These are phyloP conservation scores for Leccinellum albellum DNA, from an alignment of 768 basidiomycete species.

Conservation along the genomic window DNA sequence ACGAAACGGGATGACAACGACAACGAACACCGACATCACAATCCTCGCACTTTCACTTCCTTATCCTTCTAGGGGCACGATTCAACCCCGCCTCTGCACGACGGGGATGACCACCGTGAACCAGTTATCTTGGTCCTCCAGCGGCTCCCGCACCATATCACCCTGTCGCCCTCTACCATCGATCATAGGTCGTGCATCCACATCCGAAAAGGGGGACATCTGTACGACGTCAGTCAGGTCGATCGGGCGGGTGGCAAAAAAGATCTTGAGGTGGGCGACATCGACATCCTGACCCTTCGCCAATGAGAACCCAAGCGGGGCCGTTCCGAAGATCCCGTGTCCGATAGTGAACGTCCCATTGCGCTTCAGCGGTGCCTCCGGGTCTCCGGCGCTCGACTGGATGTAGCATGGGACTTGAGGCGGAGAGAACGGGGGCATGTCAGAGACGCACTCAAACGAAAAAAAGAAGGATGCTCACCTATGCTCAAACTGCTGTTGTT, in stretches of 20 bases:
- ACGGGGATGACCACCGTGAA: not conserved
- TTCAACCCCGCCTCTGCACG: not conserved
- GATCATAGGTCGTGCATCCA: not conserved
- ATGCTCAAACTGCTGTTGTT: not conserved
- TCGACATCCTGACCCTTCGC: not conserved
- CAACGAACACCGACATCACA: too few species aligned
- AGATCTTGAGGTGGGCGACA: not conserved
- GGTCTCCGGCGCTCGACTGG: not conserved
- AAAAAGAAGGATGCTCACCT: not conserved
- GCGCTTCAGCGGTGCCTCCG: not conserved
- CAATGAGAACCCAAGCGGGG: slow-evolving; percentile 3
- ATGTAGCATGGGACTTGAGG: not conserved
- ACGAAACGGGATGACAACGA: too few species aligned
- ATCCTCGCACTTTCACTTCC: too few species aligned
- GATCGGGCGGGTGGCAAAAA: not conserved
- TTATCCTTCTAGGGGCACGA: not conserved
- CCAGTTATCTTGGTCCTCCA: not conserved
- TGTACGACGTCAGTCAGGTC: not conserved
- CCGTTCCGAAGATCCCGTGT: not conserved
- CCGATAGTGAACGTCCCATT: not conserved
- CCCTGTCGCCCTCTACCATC: not conserved
- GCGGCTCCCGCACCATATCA: not conserved
- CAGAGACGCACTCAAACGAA: not conserved
- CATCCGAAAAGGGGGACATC: slow-evolving; percentile 13
- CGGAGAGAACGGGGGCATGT: not conserved